Evolutionary conservation across 768 basidiomycete species (phyloP), one percentile per base, ranked within the genome.

Genomic region (Lactifluus hygrophoroides): DNA sequence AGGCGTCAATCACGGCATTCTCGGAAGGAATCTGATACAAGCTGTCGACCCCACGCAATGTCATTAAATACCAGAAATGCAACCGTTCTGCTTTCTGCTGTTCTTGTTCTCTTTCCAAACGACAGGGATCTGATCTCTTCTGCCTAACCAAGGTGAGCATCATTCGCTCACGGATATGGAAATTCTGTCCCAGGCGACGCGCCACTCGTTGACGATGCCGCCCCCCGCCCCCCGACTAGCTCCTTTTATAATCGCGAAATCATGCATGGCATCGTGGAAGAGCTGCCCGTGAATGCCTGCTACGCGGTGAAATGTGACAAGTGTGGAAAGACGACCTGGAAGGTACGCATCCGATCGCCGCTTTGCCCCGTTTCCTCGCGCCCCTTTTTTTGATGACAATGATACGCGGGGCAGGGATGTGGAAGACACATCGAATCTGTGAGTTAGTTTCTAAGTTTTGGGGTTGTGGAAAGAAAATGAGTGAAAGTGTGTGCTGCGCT

Each of bases 311-410:
- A 54, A 23, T 69, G 69, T 56, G 60, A 51, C 37, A 64, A 34
- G n/a, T 69, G 69, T 53, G 66, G 65, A 14, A 69, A 69, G 58
- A 69, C 67, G 11, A 69, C 69, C 3, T 69, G 69, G 69, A 63
- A 58, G 65, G 69, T 68, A 50, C 3, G 51, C 16, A n/a, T 21
- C 6, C 32, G 16, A 23, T 25, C 21, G 10, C n/a, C 2, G 27
- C 30, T 50, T 16, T 30, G 8, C 32, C 32, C 5, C 10, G n/a
- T n/a, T n/a, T n/a, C n/a, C n/a, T n/a, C n/a, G n/a, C n/a, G n/a
- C n/a, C n/a, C n/a, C n/a, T n/a, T n/a, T n/a, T n/a, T n/a, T n/a
- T n/a, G n/a, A n/a, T n/a, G n/a, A n/a, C 10, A 43, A 30, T 44
- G 44, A 34, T 35, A 32, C n/a, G n/a, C n/a, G n/a, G n/a, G n/a